Conservation (phyloP, 176 grass and related monocot genomes). For the Oryza longistaminata region DNA sequence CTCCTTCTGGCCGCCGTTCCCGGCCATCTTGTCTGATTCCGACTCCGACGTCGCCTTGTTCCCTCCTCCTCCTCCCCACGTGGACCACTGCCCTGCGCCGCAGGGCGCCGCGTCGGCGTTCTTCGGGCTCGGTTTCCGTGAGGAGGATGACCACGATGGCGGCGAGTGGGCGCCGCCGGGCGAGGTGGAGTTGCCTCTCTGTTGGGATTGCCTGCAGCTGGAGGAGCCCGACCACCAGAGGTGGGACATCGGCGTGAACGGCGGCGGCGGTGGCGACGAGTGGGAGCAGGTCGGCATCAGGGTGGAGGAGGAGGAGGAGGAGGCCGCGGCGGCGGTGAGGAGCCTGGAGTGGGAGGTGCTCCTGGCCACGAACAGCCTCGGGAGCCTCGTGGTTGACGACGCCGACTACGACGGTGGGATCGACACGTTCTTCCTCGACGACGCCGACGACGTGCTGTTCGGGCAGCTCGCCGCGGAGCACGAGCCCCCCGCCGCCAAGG, state of each 20-base stretch:
- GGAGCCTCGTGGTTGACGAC: constrained; percentile 33
- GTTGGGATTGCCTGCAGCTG: constrained; percentile 63
- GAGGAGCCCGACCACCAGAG: constrained; percentile 51
- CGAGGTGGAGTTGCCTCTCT: constrained; percentile 49
- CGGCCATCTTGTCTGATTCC: constrained; percentile 40
- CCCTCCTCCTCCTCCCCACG: constrained; percentile 21
- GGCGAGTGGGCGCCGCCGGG: constrained; percentile 30
- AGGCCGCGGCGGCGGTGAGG: constrained; percentile 2
- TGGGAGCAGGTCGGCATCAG: constrained; percentile 49
- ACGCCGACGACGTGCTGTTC: constrained; percentile 63
- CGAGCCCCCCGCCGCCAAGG: constrained; percentile 55
- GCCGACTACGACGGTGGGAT: constrained; percentile 39
- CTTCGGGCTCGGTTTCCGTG: constrained; percentile 49
- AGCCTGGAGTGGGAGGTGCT: constrained; percentile 84
- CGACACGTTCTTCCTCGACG: constrained; percentile 64
- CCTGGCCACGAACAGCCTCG: constrained; percentile 62
- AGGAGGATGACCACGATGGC: background rate
- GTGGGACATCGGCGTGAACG: constrained; percentile 46
- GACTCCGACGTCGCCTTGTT: constrained; percentile 34
- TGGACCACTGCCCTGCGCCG: constrained; percentile 16
- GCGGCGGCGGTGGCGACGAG: constrained; percentile 12
- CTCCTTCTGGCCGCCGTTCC: constrained; percentile 53
- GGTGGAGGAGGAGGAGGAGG: constrained; percentile 35
- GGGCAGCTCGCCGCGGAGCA: constrained; percentile 53
- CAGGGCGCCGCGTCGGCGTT: constrained; percentile 36